A percentile compares a stretch with the other conserved stretches of the same genome.
These are phyloP conservation scores for Kodamaea sp. DNA, from an alignment of 1,139 yeast genomes.

Conservation along the genomic window DNA sequence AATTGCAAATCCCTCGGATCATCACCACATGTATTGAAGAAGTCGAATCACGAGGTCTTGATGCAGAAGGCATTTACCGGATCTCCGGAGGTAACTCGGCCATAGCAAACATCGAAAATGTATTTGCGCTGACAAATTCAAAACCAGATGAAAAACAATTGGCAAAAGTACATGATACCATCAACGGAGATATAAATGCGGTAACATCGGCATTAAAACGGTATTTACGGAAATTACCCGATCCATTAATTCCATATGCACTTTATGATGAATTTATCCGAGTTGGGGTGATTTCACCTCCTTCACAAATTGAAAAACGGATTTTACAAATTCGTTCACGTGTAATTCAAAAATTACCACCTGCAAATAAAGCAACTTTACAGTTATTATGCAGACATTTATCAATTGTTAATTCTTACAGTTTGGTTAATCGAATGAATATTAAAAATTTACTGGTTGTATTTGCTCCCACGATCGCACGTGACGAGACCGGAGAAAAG, in stretches of 20 bases:
- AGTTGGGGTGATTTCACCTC: conserved; percentile 35
- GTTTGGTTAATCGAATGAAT: conserved; percentile 67
- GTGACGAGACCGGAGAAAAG: conserved; percentile 77
- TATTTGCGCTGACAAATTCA: conserved; percentile 33
- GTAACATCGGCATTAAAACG: conserved; percentile 84
- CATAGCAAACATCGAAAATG: conserved; percentile 53
- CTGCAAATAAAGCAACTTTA: conserved; percentile 62
- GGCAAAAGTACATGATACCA: conserved; percentile 39
- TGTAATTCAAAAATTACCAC: conserved; percentile 51
- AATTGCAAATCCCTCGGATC: conserved; percentile 61
- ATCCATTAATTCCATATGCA: conserved; percentile 74
- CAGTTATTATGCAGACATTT: conserved; percentile 61
- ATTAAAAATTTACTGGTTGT: conserved; percentile 82
- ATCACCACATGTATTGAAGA: conserved; percentile 71
- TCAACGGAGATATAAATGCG: conserved; percentile 76
- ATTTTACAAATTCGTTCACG: conserved; percentile 25
- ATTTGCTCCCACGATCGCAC: conserved; percentile 89
- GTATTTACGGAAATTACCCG: conserved; percentile 78
- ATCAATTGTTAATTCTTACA: conserved; percentile 47
- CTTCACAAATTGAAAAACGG: conserved; percentile 27
- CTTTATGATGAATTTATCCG: conserved; percentile 63
- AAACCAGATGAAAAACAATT: conserved; percentile 37
- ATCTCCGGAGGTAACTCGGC: conserved; percentile 87
- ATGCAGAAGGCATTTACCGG: conserved; percentile 83
- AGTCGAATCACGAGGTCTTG: conserved; percentile 71